phyloP scores from a whole-genome alignment of 2,329 filamentous ascomycete genomes.

The Setomelanomma holmii region DNA sequence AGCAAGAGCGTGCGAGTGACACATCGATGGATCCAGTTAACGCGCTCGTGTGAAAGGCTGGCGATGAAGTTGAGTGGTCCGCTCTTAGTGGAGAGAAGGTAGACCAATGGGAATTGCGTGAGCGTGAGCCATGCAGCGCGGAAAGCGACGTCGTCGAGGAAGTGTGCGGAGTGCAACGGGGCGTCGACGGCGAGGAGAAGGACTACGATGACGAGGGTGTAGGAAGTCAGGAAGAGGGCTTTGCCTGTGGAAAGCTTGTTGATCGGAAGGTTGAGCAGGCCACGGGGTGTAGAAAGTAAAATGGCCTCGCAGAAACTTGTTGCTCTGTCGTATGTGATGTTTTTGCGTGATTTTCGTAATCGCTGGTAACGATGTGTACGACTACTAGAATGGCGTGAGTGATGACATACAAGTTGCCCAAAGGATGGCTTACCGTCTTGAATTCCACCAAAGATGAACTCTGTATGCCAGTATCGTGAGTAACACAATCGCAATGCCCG shows the following conservation, averaged over 20 bases:
- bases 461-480: slow-evolving; percentile 2
- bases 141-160: slow-evolving; percentile 39
- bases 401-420: too few species aligned
- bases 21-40: slow-evolving; percentile 36
- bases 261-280: neutral
- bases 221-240: slow-evolving; percentile 9
- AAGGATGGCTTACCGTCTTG: slow-evolving; percentile 17
- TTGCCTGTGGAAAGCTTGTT: slow-evolving; percentile 11
- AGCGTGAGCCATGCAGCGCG: slow-evolving; percentile 40
- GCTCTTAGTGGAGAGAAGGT: slow-evolving; percentile 34
- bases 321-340: neutral
- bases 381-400: slow-evolving; percentile 2
- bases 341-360: neutral
- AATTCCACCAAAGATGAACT: slow-evolving; percentile 12
- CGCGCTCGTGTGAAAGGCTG: slow-evolving; percentile 28
- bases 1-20: slow-evolving; percentile 30
- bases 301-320: slow-evolving; percentile 7
- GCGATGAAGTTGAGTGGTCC: slow-evolving; percentile 31
- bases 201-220: slow-evolving; percentile 9
- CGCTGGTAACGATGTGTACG: slow-evolving; percentile 6
- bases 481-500: slow-evolving; percentile 13
- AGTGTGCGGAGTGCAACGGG: slow-evolving; percentile 27
- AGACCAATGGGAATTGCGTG: slow-evolving; percentile 35
- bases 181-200: slow-evolving; percentile 30
- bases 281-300: slow-evolving; percentile 8